Evolutionary conservation across 352 stramenopile genomes (phyloP).

Genomic region (Thalassiosira hispida): DNA sequence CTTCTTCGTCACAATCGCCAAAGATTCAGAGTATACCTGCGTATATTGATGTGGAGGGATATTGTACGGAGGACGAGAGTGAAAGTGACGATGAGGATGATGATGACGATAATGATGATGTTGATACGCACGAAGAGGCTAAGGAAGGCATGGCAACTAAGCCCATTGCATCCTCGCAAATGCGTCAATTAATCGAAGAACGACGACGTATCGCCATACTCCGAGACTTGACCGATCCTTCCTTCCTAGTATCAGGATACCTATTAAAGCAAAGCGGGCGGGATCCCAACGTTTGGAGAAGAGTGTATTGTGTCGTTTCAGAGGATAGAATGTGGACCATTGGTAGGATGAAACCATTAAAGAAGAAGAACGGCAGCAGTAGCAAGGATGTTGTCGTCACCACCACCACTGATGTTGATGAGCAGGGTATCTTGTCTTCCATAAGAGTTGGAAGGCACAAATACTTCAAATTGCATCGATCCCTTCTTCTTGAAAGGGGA

Average conservation of each 20-base stretch:
- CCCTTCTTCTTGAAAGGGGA: constrained; percentile 63
- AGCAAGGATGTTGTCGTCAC: background rate
- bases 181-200: constrained; percentile 40
- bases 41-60: constrained; percentile 81
- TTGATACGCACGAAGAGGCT: constrained; percentile 16
- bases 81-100: constrained; percentile 44
- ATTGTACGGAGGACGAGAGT: constrained; percentile 73
- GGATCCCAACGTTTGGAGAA: constrained; percentile 78
- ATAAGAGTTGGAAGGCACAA: constrained; percentile 47
- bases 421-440: constrained; percentile 29
- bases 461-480: constrained; percentile 61
- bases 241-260: constrained; percentile 67
- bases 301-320: constrained; percentile 73
- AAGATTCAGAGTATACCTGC: constrained; percentile 65
- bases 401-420: constrained; percentile 1
- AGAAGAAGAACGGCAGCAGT: constrained; percentile 1
- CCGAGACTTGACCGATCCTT: constrained; percentile 40
- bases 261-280: constrained; percentile 68
- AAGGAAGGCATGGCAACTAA: background rate
- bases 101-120: constrained; percentile 30
- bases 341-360: constrained; percentile 55
- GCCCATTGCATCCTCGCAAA: background rate
- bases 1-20: constrained; percentile 20
- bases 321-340: constrained; percentile 79
- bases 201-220: constrained; percentile 40